phyloP scores from a whole-genome alignment of 2,329 filamentous ascomycete genomes.

The Aspergillus sp. region DNA sequence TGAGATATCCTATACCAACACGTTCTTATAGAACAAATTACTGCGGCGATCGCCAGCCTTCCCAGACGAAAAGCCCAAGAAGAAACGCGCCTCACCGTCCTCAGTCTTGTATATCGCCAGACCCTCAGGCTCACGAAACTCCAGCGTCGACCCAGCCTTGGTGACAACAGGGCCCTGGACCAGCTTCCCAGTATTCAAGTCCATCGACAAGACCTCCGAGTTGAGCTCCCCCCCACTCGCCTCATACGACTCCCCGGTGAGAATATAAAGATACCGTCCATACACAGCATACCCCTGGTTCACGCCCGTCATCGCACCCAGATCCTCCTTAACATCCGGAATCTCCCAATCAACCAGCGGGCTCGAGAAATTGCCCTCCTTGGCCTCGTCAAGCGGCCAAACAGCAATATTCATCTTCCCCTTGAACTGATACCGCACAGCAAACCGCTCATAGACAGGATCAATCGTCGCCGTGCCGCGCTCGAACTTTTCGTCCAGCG shows the following conservation, averaged over 20 bases:
- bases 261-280: slow-evolving; percentile 19
- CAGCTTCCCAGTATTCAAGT: too few relatives aligned
- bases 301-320: slow-evolving; percentile 8
- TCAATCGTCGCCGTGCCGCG: slow-evolving; percentile 18
- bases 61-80: too few relatives aligned
- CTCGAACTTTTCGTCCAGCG: slow-evolving; percentile 15
- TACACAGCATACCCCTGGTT: slow-evolving; percentile 15
- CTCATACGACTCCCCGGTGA: slow-evolving; percentile 19
- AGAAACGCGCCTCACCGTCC: slow-evolving; percentile 10
- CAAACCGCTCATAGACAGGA: slow-evolving; percentile 11
- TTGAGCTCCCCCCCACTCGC: slow-evolving; percentile 2
- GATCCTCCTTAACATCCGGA: not conserved
- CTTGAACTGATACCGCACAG: too few relatives aligned
- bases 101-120: slow-evolving; percentile 22
- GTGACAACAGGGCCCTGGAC: slow-evolving; percentile 19
- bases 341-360: slow-evolving; percentile 18
- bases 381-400: not conserved
- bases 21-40: too few relatives aligned
- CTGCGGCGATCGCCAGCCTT: too few relatives aligned
- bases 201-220: too few relatives aligned
- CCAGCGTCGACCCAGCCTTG: slow-evolving; percentile 20
- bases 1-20: too few relatives aligned
- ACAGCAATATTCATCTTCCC: too few relatives aligned
- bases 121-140: slow-evolving; percentile 22
- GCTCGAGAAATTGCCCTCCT: slow-evolving; percentile 18